Percentiles rank a stretch among this genome's conserved stretches.
Conservation (phyloP, 768 basidiomycete genomes). For the Rhodosporidiobolus odoratus region DNA sequence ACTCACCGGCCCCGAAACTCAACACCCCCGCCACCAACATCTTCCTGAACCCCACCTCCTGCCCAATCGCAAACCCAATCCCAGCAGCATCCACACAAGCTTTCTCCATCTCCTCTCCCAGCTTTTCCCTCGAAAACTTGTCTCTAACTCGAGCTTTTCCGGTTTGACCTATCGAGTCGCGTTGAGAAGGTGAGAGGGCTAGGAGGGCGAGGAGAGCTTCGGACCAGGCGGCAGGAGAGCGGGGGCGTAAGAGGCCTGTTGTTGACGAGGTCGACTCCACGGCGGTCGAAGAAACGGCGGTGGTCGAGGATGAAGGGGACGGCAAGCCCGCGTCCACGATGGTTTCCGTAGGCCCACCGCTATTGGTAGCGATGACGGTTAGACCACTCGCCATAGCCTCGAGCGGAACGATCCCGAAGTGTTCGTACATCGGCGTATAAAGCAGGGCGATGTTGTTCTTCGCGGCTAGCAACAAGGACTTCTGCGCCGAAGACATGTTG, state of each 20-base stretch:
- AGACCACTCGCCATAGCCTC: slow-evolving; percentile 90
- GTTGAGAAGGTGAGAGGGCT: slow-evolving; percentile 46
- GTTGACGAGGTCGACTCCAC: slow-evolving; percentile 44
- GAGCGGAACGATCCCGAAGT: slow-evolving; percentile 93
- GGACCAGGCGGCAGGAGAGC: slow-evolving; percentile 65
- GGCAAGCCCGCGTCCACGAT: slow-evolving; percentile 52
- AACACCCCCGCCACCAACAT: neutral
- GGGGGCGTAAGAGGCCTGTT: slow-evolving; percentile 72
- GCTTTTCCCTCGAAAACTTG: slow-evolving; percentile 63
- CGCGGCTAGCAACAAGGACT: slow-evolving; percentile 68
- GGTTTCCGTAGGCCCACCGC: slow-evolving; percentile 83
- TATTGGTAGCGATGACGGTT: slow-evolving; percentile 80
- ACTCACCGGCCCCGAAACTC: neutral
- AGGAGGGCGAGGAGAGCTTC: slow-evolving; percentile 60
- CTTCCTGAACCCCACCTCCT: slow-evolving; percentile 31
- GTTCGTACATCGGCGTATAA: slow-evolving; percentile 92
- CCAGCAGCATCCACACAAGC: slow-evolving; percentile 56
- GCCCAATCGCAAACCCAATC: slow-evolving; percentile 18
- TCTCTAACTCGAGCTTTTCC: slow-evolving; percentile 60
- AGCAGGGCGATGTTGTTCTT: slow-evolving; percentile 66
- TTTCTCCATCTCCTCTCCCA: slow-evolving; percentile 33
- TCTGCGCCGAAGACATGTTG: slow-evolving; percentile 80
- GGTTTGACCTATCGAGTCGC: slow-evolving; percentile 54
- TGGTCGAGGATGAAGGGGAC: slow-evolving; percentile 37
- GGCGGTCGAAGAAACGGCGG: neutral